Evolutionary conservation across 345 rosid species (phyloP).

Genomic region (Linum tenue): DNA sequence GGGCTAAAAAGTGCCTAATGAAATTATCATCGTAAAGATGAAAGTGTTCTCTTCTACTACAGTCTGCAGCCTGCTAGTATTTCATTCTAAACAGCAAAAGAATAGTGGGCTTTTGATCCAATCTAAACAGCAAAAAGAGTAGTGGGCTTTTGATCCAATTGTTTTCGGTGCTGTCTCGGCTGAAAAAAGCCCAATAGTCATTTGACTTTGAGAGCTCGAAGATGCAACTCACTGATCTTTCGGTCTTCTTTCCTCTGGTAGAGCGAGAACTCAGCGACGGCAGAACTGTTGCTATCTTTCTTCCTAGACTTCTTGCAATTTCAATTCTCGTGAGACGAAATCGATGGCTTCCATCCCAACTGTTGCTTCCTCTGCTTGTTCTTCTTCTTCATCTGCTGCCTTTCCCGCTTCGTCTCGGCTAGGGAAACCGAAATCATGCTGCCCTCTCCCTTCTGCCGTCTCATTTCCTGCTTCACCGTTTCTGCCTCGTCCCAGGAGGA

Average conservation of each 20-base stretch:
- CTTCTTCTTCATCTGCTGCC: constrained; percentile 13
- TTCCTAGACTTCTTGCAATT: not conserved
- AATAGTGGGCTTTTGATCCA: too few relatives aligned
- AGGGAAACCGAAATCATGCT: constrained; percentile 15
- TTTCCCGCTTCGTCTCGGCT: constrained; percentile 16
- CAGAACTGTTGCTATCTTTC: not conserved
- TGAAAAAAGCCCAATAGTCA: too few relatives aligned
- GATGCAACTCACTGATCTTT: too few relatives aligned
- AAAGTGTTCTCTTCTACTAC: too few relatives aligned
- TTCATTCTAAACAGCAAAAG: too few relatives aligned
- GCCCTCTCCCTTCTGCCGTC: constrained; percentile 13
- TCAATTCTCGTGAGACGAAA: not conserved
- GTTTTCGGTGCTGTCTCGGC: too few relatives aligned
- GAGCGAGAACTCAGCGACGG: not conserved
- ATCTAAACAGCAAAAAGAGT: too few relatives aligned
- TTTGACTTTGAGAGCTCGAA: too few relatives aligned
- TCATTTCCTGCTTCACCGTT: constrained; percentile 9
- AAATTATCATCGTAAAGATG: too few relatives aligned
- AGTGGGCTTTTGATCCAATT: too few relatives aligned
- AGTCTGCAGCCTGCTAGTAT: too few relatives aligned
- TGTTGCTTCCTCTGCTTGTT: constrained; percentile 6
- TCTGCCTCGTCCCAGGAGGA: not conserved
- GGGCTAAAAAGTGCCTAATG: too few relatives aligned
- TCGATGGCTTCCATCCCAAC: constrained; percentile 10
- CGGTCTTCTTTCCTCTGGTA: not conserved